Base-by-base conservation (phyloP, 176 grass and related monocot genomes). In the Carex kokanica region DNA sequence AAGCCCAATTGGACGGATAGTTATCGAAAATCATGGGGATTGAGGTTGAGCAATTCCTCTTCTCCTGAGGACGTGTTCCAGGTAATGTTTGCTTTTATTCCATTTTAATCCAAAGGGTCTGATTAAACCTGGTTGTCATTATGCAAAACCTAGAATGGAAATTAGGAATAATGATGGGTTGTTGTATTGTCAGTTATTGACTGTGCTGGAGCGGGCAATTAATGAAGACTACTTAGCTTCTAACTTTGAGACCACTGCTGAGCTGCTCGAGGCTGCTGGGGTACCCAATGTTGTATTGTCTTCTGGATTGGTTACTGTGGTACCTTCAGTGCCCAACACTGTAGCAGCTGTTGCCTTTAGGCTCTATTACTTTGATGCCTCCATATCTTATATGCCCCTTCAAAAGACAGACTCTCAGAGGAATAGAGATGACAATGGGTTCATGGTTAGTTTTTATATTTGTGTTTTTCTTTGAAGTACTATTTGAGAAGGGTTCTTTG, bases 271-370 rank as follows among this genome's bases (percentile, higher is more conserved):
- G 81, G 88, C 64, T 40, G 20, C 77, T 53, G 73, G 73, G 73
- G 43, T 80, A 34, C 66, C 81, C 60, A 91, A 86, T 91, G 21
- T 60, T 72, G 16, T 85, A 86, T 31, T 4, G 53, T 10, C 11
- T 49, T 84, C 82, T 71, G 92, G 63, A 88, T 93, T 81, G 66
- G 79, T 79, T 86, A 34, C 68, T 83, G 88, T 90, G 81, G 86
- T 99, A 88, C 96, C 96, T 83, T 99, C 92, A 89, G 83, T 99
- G 75, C 93, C 96, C 67, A 82, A 78, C 38, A 95, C 91, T 38
- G 56, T 77, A 25, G 88, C 93, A 81, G 96, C 96, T 88, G 89
- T 99, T 65, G 83, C 89, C 0, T 85, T 99, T 79, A 91, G 96
- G 86, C 78, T 95, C 45, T 88, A 95, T 52, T 89, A 95, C 45